A percentile compares a stretch with the other conserved stretches of the same genome.
These are phyloP conservation scores for Backusella sp. DNA, from an alignment of 192 early-diverging fungal genomes.

Conservation along the genomic window DNA sequence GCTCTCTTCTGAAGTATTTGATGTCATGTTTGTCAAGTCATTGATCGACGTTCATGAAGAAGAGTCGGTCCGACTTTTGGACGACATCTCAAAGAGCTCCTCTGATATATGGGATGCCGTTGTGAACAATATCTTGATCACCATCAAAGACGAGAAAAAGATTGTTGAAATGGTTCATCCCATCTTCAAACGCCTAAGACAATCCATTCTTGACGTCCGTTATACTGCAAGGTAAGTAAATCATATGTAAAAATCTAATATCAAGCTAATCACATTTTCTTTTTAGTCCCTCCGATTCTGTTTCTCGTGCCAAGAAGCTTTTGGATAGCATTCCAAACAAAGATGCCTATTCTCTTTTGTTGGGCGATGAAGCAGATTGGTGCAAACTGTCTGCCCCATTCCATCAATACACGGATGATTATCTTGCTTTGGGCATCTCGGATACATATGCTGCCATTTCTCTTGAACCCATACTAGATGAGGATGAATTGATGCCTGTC, in stretches of 20 bases:
- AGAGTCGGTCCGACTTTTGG: neutral
- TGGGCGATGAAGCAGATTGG: slow-evolving; percentile 43
- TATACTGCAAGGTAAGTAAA: slow-evolving; percentile 36
- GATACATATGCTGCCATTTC: slow-evolving; percentile 14
- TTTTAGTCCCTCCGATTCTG: slow-evolving; percentile 49
- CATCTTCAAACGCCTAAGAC: slow-evolving; percentile 21
- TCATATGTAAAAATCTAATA: neutral
- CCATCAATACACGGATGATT: slow-evolving; percentile 24
- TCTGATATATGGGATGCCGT: neutral
- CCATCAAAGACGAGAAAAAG: neutral
- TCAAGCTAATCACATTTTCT: neutral
- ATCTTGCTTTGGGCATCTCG: slow-evolving; percentile 10
- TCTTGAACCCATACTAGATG: slow-evolving; percentile 3
- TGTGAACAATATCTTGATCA: neutral
- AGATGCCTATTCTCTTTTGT: slow-evolving; percentile 20
- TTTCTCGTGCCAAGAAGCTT: slow-evolving; percentile 36
- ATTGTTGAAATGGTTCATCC: neutral
- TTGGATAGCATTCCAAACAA: neutral
- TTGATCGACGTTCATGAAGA: neutral
- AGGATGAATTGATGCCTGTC: slow-evolving; percentile 24
- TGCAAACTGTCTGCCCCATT: slow-evolving; percentile 30
- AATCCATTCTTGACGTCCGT: slow-evolving; percentile 35
- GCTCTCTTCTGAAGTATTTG: slow-evolving; percentile 5
- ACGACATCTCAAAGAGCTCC: neutral
- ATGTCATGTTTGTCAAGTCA: slow-evolving; percentile 9